Conservation (phyloP, 164 flowering plant species). For the Umbellularia californica region DNA sequence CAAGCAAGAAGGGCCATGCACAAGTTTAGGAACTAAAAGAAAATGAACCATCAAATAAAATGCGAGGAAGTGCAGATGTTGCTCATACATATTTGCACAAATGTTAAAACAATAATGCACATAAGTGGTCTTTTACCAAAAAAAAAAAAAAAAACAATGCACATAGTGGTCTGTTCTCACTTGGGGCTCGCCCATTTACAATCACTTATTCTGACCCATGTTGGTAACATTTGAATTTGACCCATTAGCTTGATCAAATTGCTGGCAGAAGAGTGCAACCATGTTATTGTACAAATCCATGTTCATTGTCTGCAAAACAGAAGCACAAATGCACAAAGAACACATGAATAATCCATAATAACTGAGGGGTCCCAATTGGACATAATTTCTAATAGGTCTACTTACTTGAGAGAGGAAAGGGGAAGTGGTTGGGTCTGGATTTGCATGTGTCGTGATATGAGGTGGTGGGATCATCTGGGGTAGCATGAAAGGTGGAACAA, state of each 20-base stretch:
- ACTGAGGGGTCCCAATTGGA: background rate
- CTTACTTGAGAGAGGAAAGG: conserved; percentile 39
- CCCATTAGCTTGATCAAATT: conserved; percentile 26
- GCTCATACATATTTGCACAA: background rate
- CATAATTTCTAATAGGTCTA: background rate
- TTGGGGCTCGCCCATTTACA: background rate
- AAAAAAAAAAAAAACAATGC: background rate
- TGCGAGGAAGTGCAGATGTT: no score
- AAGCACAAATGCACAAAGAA: background rate
- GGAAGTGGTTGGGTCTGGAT: conserved; percentile 9
- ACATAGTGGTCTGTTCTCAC: background rate
- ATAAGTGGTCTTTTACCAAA: background rate
- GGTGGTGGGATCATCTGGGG: conserved; percentile 25
- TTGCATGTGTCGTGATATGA: conserved; percentile 13
- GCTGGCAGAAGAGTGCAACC: conserved; percentile 44
- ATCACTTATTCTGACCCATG: background rate
- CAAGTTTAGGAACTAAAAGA: no score
- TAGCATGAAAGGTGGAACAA: conserved; percentile 28
- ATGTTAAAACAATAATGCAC: background rate
- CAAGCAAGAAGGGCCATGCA: no score
- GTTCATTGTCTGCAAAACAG: conserved; percentile 44
- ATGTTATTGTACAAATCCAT: conserved; percentile 53
- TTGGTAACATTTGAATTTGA: conserved; percentile 6
- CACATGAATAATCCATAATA: background rate
- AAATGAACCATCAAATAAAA: no score